phyloP scores from a whole-genome alignment of 2,329 filamentous ascomycete species.

The Arthroderma sp. region DNA sequence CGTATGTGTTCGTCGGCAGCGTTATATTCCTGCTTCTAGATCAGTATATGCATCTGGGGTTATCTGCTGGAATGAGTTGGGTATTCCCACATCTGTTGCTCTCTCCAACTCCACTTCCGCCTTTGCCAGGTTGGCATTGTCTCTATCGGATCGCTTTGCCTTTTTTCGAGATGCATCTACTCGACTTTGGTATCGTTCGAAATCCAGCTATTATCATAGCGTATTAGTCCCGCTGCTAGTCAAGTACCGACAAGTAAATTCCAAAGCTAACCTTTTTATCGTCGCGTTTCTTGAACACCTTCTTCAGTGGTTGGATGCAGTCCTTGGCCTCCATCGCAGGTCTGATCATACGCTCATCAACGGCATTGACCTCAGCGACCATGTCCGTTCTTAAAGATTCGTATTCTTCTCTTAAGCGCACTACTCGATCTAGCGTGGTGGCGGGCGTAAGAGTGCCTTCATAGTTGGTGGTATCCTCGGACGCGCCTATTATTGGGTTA shows the following conservation, averaged over 20 bases:
- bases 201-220: constrained; percentile 46
- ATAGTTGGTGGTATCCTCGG: constrained; percentile 43
- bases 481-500: constrained; percentile 58
- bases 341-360: constrained; percentile 56
- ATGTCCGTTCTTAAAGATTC: constrained; percentile 59
- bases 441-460: constrained; percentile 49
- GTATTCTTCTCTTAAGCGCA: constrained; percentile 53
- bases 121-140: constrained; percentile 57
- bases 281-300: constrained; percentile 73
- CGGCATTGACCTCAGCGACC: constrained; percentile 54
- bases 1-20: constrained; percentile 62
- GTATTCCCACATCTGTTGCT: constrained; percentile 45
- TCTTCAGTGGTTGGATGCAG: constrained; percentile 58
- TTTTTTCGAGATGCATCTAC: constrained; percentile 60
- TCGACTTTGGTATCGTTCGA: constrained; percentile 61
- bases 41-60: background rate
- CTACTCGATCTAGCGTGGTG: constrained; percentile 50
- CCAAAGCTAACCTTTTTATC: constrained; percentile 49
- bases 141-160: constrained; percentile 54
- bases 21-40: constrained; percentile 49
- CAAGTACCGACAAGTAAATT: background rate
- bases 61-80: background rate
- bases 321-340: constrained; percentile 59
- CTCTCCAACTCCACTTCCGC: constrained; percentile 56
- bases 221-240: background rate